These are phyloP conservation scores for Penicillium occitanis DNA, from an alignment of 2,329 filamentous ascomycete species.

Conservation along the genomic window DNA sequence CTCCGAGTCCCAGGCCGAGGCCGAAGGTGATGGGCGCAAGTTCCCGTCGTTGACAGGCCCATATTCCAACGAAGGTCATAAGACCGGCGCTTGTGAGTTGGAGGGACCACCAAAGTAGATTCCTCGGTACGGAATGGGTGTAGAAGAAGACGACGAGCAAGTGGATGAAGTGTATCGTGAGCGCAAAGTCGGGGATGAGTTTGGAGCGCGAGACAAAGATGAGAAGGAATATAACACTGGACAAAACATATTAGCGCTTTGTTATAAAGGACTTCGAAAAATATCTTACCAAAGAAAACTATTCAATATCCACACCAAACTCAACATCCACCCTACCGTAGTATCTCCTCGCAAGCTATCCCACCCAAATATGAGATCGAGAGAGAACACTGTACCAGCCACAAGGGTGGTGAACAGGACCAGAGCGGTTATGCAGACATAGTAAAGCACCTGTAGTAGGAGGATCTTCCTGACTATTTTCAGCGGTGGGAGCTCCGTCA, in stretches of 20 bases:
- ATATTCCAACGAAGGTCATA: conserved; percentile 74
- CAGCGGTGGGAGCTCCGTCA: conserved; percentile 65
- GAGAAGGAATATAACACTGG: conserved; percentile 78
- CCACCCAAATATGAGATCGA: conserved; percentile 65
- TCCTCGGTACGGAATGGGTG: conserved; percentile 70
- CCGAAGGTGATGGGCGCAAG: conserved; percentile 86
- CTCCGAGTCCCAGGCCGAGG: conserved; percentile 43
- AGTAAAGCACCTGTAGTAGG: conserved; percentile 64
- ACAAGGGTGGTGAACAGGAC: conserved; percentile 68
- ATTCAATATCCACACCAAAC: conserved; percentile 66
- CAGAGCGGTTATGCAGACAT: conserved; percentile 59
- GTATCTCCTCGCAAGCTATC: conserved; percentile 64
- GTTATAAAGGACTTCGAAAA: not conserved
- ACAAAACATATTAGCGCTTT: too few species aligned
- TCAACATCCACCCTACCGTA: conserved; percentile 68
- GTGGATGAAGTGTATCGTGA: conserved; percentile 84
- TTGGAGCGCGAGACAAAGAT: conserved; percentile 84
- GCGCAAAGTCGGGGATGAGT: conserved; percentile 88
- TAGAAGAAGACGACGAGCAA: conserved; percentile 76
- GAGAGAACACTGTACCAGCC: conserved; percentile 59
- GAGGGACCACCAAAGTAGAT: conserved; percentile 82
- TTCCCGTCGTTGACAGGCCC: conserved; percentile 89
- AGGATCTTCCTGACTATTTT: conserved; percentile 67
- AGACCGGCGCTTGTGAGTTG: conserved; percentile 61
- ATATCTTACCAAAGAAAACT: conserved; percentile 61